Evolutionary conservation across 2,329 filamentous ascomycete species (phyloP), one percentile per base, ranked within the genome.

Genomic region (Neonectria punicea): DNA sequence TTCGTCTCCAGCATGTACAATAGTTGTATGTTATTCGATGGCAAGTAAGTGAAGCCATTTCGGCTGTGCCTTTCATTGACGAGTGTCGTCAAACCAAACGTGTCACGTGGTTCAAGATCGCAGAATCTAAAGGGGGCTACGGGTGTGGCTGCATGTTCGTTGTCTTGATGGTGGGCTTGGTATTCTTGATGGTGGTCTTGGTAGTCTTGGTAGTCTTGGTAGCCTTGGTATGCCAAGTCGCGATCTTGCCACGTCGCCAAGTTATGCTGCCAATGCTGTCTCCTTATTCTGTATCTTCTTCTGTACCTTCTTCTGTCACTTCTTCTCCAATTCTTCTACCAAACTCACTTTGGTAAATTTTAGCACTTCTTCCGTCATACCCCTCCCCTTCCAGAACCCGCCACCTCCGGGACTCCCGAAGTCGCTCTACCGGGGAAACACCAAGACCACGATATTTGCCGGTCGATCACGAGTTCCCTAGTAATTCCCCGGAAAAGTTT

Each of bases 1-100:
- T 74, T 55, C 69, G 67, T 7, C 47, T 74, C 18, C 58, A 66
- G 28, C 58, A 67, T 61, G 63, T 57, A 44, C 59, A 64, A 32
- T 62, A 53, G 30, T 49, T 53, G 32, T 62, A 50, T 47, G 49
- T 34, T 53, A 28, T 49, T 28, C 13, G 18, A 46, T 18, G 8
- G 25, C 30, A n/a, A 25, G 25, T 39, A n/a, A 25, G 47, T 41
- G 5, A 44, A 44, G 30, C 39, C 39, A 18, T 18, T 10, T 36
- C 25, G 16, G n/a, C 49, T n/a, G 16, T 53, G 39, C 16, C 39
- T 16, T 18, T 43, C 14, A 8, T 39, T 43, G n/a, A 43, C 39
- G 20, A 46, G 5, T 22, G 43, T 11, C 25, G 43, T 46, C 9
- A 20, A 18, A 18, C 8, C n/a, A 18, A 39, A 8, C 22, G 16